Base-by-base conservation (phyloP, 257 asterid species). In the Misopates orontium region DNA sequence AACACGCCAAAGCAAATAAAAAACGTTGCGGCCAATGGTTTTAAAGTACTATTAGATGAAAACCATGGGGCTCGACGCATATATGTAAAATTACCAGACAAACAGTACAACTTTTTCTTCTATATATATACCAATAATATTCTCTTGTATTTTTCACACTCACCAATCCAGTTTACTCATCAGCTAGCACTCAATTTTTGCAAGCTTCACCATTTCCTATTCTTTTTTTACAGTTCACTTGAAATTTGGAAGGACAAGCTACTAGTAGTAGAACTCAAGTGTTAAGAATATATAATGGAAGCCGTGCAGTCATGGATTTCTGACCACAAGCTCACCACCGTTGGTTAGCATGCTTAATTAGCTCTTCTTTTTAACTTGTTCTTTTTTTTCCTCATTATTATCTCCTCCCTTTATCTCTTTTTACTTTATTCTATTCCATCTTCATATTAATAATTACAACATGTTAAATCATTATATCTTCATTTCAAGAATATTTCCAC, bases 321-420 rank as follows among this genome's bases (percentile, higher is more conserved):
- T 50, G 51, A 81, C 25, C 91, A 86, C 88, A 86, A 86, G 70
- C 95, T 89, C 79, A 64, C 90, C 23, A 86, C 77, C 83, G 79
- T 89, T 67, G 96, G 94, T 83, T 15, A 25, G 83, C 73, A 8
- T 39, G 0, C 22, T 4, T 19, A n/a, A n/a, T n/a, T n/a, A n/a
- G n/a, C n/a, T n/a, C n/a, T n/a, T n/a, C n/a, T n/a, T n/a, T n/a
- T n/a, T n/a, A n/a, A n/a, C n/a, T n/a, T n/a, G n/a, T n/a, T n/a
- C n/a, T n/a, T n/a, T n/a, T n/a, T n/a, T n/a, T n/a, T n/a, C n/a
- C n/a, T n/a, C n/a, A n/a, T n/a, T n/a, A n/a, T n/a, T n/a, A n/a
- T n/a, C n/a, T n/a, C n/a, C n/a, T n/a, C n/a, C n/a, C n/a, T n/a
- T n/a, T n/a, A n/a, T n/a, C n/a, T n/a, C n/a, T n/a, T n/a, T 4